Evolutionary conservation across 495 filamentous ascomycete species (phyloP).

Genomic region (Massariosphaeria phaeospora): DNA sequence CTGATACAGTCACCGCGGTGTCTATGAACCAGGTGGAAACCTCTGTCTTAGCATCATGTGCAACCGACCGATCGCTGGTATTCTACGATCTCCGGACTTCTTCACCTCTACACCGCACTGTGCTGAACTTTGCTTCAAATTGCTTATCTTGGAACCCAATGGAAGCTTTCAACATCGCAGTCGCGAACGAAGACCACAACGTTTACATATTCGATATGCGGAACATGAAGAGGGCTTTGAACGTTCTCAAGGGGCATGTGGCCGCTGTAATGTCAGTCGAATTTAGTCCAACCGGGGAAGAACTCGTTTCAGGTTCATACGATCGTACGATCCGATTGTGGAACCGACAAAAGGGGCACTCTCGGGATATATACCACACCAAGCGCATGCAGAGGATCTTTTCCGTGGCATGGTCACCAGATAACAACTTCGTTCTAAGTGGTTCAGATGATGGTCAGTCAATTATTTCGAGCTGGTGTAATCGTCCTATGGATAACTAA

Average conservation of each 20-base stretch:
- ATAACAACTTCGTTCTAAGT: conserved; percentile 79
- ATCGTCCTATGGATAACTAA: too few relatives aligned
- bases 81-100: conserved; percentile 85
- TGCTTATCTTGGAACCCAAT: conserved; percentile 91
- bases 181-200: conserved; percentile 76
- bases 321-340: conserved; percentile 78
- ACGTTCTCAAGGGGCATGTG: conserved; percentile 94
- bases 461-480: too few relatives aligned
- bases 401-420: conserved; percentile 74
- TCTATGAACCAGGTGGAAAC: conserved; percentile 94
- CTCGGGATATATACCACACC: conserved; percentile 92
- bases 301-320: conserved; percentile 86
- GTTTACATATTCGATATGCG: conserved; percentile 83
- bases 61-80: conserved; percentile 70
- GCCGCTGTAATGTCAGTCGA: conserved; percentile 96
- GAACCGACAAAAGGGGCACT: conserved; percentile 73
- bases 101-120: conserved; percentile 71
- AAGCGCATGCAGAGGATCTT: conserved; percentile 98
- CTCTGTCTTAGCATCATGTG: conserved; percentile 75
- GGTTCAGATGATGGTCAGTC: conserved; percentile 93
- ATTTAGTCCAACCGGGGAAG: conserved; percentile 89
- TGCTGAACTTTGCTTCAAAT: conserved; percentile 77
- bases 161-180: conserved; percentile 88
- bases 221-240: conserved; percentile 73
- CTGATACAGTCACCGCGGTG: conserved; percentile 86